A percentile compares a stretch with the other conserved stretches of the same genome.
Conservation (phyloP, 2,329 filamentous ascomycete genomes). For the Penicillium sp. region DNA sequence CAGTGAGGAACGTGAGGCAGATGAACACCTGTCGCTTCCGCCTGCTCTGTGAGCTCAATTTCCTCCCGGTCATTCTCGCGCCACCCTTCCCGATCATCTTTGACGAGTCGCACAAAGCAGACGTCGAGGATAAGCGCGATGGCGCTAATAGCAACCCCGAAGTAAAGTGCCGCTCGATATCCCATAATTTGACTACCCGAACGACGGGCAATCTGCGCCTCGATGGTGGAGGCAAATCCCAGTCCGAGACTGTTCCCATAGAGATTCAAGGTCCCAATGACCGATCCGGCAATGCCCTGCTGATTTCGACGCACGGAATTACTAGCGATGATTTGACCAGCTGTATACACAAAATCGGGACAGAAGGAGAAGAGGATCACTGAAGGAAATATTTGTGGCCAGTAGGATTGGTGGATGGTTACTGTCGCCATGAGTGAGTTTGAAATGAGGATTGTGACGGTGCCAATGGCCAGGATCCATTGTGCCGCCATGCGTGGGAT, state of each 20-base stretch:
- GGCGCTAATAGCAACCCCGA: constrained; percentile 32
- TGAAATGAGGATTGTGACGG: constrained; percentile 29
- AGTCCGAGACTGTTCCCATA: constrained; percentile 47
- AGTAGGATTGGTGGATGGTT: constrained; percentile 48
- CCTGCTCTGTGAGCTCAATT: constrained; percentile 15
- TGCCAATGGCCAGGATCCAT: constrained; percentile 50
- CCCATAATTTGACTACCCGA: constrained; percentile 24
- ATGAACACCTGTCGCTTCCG: constrained; percentile 10
- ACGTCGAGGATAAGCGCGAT: constrained; percentile 32
- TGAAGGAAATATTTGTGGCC: constrained; percentile 45
- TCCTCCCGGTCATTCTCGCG: constrained; percentile 18
- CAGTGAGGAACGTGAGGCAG: not conserved
- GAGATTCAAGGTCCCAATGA: constrained; percentile 49
- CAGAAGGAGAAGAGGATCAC: constrained; percentile 40
- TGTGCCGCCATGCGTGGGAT: constrained; percentile 50
- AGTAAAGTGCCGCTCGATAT: constrained; percentile 34
- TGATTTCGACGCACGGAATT: constrained; percentile 50
- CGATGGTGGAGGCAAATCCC: constrained; percentile 47
- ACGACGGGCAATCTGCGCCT: constrained; percentile 25
- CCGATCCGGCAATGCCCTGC: constrained; percentile 52
- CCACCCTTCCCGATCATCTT: constrained; percentile 37
- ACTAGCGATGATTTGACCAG: constrained; percentile 55
- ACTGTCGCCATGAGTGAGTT: constrained; percentile 46
- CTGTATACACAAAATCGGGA: constrained; percentile 53
- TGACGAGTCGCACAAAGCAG: constrained; percentile 33